phyloP scores from a whole-genome alignment of 257 asterid species.

The Osmanthus fragrans region DNA sequence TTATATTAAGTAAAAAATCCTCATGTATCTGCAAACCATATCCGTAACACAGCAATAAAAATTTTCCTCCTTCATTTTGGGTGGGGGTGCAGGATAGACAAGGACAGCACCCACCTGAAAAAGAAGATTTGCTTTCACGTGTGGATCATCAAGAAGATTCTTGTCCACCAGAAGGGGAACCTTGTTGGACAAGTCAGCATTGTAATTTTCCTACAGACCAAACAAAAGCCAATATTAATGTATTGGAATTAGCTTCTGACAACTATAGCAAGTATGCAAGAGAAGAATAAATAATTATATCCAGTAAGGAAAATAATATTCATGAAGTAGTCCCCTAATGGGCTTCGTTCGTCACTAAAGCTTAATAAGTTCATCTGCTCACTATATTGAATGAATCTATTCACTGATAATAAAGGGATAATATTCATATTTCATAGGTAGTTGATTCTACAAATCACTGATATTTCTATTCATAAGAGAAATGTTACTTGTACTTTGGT shows the following conservation, averaged over 20 bases:
- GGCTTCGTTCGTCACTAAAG: conserved; percentile 5
- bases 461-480: conserved; percentile 3
- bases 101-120: conserved; percentile 63
- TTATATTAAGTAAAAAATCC: conserved; percentile 7
- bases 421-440: neutral
- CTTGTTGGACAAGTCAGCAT: conserved; percentile 70
- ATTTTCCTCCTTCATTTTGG: neutral
- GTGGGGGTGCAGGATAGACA: conserved; percentile 15
- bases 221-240: conserved; percentile 6
- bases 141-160: conserved; percentile 92
- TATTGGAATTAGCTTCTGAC: neutral
- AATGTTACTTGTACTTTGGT: conserved; percentile 4
- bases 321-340: neutral
- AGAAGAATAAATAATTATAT: neutral
- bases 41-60: neutral
- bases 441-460: conserved; percentile 3
- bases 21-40: conserved; percentile 4
- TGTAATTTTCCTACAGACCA: conserved; percentile 67
- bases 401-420: neutral
- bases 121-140: conserved; percentile 94
- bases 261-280: neutral
- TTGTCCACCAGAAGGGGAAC: conserved; percentile 77
- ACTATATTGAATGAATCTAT: neutral
- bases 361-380: neutral
- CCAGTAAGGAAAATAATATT: conserved; percentile 7